Evolutionary conservation across 139 green algal genomes (phyloP).

Genomic region (Asterochloris sp.): DNA sequence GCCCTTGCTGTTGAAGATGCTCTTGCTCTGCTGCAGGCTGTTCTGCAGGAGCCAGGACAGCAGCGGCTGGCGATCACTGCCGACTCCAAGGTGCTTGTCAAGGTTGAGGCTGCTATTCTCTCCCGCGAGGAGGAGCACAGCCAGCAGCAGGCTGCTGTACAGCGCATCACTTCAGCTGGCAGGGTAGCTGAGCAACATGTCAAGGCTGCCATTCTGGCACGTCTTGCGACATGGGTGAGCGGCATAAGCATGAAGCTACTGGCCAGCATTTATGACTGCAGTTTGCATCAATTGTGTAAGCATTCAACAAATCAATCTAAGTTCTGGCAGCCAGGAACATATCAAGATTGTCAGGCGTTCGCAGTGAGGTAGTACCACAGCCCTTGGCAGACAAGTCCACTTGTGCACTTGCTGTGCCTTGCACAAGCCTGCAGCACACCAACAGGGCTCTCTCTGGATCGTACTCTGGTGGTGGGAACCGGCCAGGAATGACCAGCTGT

Average conservation of each 20-base stretch:
- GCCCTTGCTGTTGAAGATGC: background rate
- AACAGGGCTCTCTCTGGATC: no score
- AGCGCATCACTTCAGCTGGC: constrained; percentile 41
- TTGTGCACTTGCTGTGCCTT: no score
- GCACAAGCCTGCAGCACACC: no score
- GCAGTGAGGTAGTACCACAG: no score
- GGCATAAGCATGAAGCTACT: background rate
- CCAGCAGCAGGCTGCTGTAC: constrained; percentile 45
- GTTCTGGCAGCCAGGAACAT: no score
- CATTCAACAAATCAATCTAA: no score
- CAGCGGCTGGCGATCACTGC: background rate
- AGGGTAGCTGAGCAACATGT: constrained; percentile 27
- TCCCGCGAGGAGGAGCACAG: constrained; percentile 13
- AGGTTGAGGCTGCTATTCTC: constrained; percentile 27
- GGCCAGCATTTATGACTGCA: background rate
- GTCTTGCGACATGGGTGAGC: constrained; percentile 2
- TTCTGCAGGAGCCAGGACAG: no score
- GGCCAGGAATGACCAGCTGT: no score
- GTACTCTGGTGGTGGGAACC: no score
- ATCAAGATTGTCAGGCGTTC: no score
- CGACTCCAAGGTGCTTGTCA: background rate
- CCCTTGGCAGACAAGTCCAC: no score
- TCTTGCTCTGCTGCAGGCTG: background rate
- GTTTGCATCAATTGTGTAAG: no score
- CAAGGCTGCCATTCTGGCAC: constrained; percentile 37